phyloP scores from a whole-genome alignment of 192 early-diverging fungal genomes.

The Entomortierella beljakovae region DNA sequence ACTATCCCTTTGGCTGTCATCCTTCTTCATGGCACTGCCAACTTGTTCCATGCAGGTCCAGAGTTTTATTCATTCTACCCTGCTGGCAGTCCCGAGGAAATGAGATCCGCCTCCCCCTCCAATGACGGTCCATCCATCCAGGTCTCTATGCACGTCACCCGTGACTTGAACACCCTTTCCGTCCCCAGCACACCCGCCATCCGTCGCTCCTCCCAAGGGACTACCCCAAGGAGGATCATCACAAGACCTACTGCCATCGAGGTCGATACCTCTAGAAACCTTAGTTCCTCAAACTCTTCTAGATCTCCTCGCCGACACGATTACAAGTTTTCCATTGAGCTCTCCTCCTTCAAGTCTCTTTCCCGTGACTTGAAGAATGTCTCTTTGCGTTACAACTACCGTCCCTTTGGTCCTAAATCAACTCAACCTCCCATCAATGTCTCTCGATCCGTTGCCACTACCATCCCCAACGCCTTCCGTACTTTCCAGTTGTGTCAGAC shows the following conservation, averaged over 20 bases:
- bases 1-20: slow-evolving; percentile 56
- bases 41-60: slow-evolving; percentile 48
- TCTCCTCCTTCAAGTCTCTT: slow-evolving; percentile 40
- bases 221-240: slow-evolving; percentile 15
- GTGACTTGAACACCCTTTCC: slow-evolving; percentile 45
- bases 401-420: slow-evolving; percentile 51
- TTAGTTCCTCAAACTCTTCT: slow-evolving; percentile 27
- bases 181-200: slow-evolving; percentile 50
- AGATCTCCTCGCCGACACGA: slow-evolving; percentile 46
- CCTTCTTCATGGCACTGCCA: slow-evolving; percentile 47
- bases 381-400: slow-evolving; percentile 51
- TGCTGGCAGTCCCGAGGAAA: slow-evolving; percentile 7
- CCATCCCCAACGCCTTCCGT: slow-evolving; percentile 33
- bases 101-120: slow-evolving; percentile 11
- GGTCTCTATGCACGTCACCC: slow-evolving; percentile 51
- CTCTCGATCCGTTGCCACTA: slow-evolving; percentile 16
- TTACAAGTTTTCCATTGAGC: slow-evolving; percentile 55
- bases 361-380: slow-evolving; percentile 32
- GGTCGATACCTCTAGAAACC: slow-evolving; percentile 27
- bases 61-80: slow-evolving; percentile 44
- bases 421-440: slow-evolving; percentile 48
- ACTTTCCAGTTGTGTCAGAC: slow-evolving; percentile 54
- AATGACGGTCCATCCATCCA: slow-evolving; percentile 32
- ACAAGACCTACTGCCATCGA: slow-evolving; percentile 39
- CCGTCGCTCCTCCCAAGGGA: slow-evolving; percentile 47